Percentiles rank a stretch among this genome's conserved stretches.
These are phyloP conservation scores for Fomitopsis schrenkii DNA, from an alignment of 1,284 basidiomycete species.

Conservation along the genomic window DNA sequence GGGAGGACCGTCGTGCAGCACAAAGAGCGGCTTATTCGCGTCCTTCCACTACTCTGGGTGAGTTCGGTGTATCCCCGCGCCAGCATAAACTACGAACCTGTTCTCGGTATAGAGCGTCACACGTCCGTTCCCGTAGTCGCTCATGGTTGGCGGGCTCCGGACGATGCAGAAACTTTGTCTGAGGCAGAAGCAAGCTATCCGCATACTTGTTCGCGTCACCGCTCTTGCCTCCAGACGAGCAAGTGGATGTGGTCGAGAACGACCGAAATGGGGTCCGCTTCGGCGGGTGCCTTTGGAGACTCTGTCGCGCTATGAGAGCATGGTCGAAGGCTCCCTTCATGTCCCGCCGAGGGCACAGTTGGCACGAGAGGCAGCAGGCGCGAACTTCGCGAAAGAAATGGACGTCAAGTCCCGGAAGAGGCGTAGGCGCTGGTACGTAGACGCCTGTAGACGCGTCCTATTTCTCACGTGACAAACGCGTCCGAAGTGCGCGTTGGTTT, in stretches of 20 bases:
- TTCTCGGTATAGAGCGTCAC: conserved; percentile 79
- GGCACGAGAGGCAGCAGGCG: not conserved
- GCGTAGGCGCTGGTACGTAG: no score
- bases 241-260: not conserved
- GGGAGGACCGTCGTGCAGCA: conserved; percentile 95
- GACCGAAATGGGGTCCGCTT: not conserved
- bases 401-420: not conserved
- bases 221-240: not conserved
- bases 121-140: conserved; percentile 62
- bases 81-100: conserved; percentile 56
- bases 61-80: not conserved
- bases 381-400: no score
- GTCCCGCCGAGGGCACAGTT: not conserved
- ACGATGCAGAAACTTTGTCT: conserved; percentile 79
- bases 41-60: conserved; percentile 51
- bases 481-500: conserved; percentile 20
- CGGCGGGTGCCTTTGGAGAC: no score
- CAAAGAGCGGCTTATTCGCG: conserved; percentile 65
- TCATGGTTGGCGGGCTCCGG: conserved; percentile 67
- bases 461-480: conserved; percentile 18
- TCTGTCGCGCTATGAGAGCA: not conserved
- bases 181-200: conserved; percentile 82
- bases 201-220: conserved; percentile 35
- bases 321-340: not conserved
- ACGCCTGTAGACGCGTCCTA: no score